Evolutionary conservation across 208 protist species (phyloP).

Genomic region (Wallacemonas rigidus): DNA sequence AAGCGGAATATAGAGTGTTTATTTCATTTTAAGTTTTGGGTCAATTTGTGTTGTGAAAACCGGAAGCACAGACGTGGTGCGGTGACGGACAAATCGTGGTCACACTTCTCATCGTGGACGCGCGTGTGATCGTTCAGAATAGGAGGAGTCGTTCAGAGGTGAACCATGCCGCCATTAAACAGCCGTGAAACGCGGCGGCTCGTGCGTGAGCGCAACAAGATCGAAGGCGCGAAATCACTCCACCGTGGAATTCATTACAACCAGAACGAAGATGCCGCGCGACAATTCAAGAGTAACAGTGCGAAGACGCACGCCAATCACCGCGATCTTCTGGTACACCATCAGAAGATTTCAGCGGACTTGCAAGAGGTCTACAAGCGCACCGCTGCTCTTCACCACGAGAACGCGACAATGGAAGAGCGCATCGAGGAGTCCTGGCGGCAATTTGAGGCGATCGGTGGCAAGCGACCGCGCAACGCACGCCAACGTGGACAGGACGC

Average conservation of each 20-base stretch:
- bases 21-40: too few relatives aligned
- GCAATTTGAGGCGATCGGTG: conserved; percentile 83
- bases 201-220: conserved; percentile 59
- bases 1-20: too few relatives aligned
- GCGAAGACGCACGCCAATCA: conserved; percentile 51
- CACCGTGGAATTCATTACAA: conserved; percentile 87
- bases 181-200: conserved; percentile 70
- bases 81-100: too few relatives aligned
- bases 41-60: too few relatives aligned
- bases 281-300: conserved; percentile 44
- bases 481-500: conserved; percentile 12
- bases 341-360: conserved; percentile 84
- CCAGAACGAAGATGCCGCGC: conserved; percentile 43
- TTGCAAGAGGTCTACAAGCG: conserved; percentile 83
- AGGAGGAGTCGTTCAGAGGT: neutral
- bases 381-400: conserved; percentile 68
- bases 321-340: conserved; percentile 84
- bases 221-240: conserved; percentile 66
- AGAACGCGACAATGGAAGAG: conserved; percentile 85
- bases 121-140: neutral
- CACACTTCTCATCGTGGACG: too few relatives aligned
- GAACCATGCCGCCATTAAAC: conserved; percentile 73
- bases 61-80: too few relatives aligned
- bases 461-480: conserved; percentile 51
- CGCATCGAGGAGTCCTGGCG: conserved; percentile 85